A percentile compares a stretch with the other conserved stretches of the same genome.
Evolutionary conservation across 768 basidiomycete species (phyloP).

Genomic region (Tulasnella sp.): DNA sequence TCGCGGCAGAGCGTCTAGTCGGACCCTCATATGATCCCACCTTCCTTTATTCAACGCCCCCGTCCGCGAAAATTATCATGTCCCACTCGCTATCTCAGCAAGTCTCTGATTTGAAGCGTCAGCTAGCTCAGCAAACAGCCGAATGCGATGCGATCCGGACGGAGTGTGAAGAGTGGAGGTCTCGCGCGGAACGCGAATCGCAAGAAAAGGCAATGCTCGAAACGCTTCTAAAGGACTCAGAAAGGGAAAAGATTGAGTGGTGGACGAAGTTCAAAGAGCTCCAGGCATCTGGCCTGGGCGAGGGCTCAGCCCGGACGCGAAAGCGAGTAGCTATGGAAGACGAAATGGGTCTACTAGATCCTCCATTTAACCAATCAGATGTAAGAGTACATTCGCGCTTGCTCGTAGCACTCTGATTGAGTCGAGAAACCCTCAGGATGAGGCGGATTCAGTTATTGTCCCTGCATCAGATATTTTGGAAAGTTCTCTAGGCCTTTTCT

Average conservation of each 20-base stretch:
- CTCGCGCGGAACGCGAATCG: background rate
- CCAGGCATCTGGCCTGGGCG: background rate
- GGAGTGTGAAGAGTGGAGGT: background rate
- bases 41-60: background rate
- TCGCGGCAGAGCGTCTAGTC: no score
- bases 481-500: background rate
- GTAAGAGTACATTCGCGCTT: background rate
- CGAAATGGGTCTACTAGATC: background rate
- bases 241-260: background rate
- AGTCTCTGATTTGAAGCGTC: background rate
- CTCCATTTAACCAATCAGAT: no score
- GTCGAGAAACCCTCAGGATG: background rate
- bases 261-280: background rate
- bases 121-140: background rate
- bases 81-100: background rate
- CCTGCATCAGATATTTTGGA: background rate
- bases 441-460: background rate
- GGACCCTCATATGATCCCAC: no score
- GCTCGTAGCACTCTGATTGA: background rate
- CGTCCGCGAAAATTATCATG: background rate
- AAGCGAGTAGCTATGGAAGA: background rate
- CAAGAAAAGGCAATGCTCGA: background rate
- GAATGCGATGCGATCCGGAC: background rate
- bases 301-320: background rate
- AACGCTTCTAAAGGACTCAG: background rate